phyloP scores from a whole-genome alignment of 2,329 filamentous ascomycete species.

The Colletotrichum limetticola region DNA sequence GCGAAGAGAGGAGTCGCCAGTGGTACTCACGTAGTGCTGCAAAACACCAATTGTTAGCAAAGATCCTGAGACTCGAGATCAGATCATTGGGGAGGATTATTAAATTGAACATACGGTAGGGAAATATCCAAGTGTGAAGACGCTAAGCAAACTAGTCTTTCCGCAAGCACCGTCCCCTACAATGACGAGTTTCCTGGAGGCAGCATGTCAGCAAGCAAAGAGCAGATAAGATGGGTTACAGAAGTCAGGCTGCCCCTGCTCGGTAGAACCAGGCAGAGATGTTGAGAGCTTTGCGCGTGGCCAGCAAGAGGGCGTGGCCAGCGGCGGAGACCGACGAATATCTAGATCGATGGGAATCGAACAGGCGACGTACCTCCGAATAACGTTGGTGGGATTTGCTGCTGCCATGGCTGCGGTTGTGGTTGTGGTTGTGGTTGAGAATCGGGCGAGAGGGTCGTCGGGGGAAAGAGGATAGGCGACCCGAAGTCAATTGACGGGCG shows the following conservation, averaged over 20 bases:
- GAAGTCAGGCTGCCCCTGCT: not conserved
- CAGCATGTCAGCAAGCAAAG: not conserved
- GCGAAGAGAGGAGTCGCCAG: not conserved
- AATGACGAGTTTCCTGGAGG: constrained; percentile 88
- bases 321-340: not conserved
- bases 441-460: not conserved
- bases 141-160: constrained; percentile 96
- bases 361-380: constrained; percentile 68
- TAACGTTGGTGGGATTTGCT: constrained; percentile 64
- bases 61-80: constrained; percentile 38
- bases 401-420: constrained; percentile 51
- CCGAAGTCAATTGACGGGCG: constrained; percentile 19
- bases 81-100: constrained; percentile 10
- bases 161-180: constrained; percentile 98
- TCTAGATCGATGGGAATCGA: constrained; percentile 8
- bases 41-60: constrained; percentile 25
- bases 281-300: not conserved
- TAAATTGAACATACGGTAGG: constrained; percentile 78
- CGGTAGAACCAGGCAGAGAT: not conserved
- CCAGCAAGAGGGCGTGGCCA: not conserved
- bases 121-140: constrained; percentile 98
- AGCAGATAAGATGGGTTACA: not conserved
- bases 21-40: constrained; percentile 68
- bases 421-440: not conserved
- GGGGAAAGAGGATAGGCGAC: not conserved